Evolutionary conservation across 2,329 filamentous ascomycete species (phyloP).

Genomic region (Didymella arachidicola): DNA sequence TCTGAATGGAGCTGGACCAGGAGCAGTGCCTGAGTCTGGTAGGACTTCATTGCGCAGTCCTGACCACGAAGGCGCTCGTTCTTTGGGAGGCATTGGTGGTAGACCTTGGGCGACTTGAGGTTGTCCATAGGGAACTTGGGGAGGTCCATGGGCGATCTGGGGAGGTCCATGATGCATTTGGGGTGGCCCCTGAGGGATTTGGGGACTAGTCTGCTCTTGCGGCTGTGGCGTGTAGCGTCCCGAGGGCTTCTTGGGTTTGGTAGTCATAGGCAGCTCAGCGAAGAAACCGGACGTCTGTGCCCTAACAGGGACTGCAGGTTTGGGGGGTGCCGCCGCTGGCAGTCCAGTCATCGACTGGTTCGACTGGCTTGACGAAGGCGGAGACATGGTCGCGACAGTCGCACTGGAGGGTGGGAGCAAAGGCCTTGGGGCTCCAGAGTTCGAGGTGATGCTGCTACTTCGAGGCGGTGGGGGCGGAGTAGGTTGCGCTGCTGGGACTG

Average conservation of each 20-base stretch:
- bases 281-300: conserved; percentile 55
- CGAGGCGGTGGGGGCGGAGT: conserved; percentile 65
- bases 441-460: conserved; percentile 64
- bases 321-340: conserved; percentile 31
- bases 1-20: conserved; percentile 43
- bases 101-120: conserved; percentile 35
- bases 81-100: conserved; percentile 40
- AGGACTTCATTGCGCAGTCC: conserved; percentile 47
- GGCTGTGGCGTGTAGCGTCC: conserved; percentile 52
- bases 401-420: conserved; percentile 42
- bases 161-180: conserved; percentile 34
- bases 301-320: conserved; percentile 40
- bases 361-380: conserved; percentile 52
- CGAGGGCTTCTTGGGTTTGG: conserved; percentile 52
- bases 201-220: conserved; percentile 35
- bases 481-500: conserved; percentile 48
- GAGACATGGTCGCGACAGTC: conserved; percentile 49
- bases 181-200: conserved; percentile 35
- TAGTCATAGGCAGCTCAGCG: conserved; percentile 56
- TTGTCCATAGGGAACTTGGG: conserved; percentile 33
- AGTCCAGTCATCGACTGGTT: conserved; percentile 43
- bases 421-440: conserved; percentile 29
- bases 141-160: conserved; percentile 35
- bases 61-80: conserved; percentile 48
- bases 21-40: conserved; percentile 32